Evolutionary conservation across 805 yeast species (phyloP).

Genomic region (Candida stauntonica): DNA sequence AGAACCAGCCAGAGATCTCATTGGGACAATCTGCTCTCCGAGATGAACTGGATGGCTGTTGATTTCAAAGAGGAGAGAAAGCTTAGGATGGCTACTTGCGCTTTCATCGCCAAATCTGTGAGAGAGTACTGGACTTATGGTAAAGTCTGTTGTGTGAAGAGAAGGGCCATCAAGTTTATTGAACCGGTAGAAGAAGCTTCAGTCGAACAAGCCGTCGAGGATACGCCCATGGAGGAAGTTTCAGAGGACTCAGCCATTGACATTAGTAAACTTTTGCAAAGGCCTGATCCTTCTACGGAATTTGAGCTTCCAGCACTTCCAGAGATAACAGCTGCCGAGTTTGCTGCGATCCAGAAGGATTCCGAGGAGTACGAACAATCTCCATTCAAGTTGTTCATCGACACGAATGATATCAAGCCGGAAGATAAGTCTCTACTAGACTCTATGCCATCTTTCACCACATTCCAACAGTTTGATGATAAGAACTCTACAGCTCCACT

Average conservation of each 20-base stretch:
- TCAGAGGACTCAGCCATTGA: constrained; percentile 30
- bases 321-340: constrained; percentile 24
- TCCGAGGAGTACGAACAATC: constrained; percentile 10
- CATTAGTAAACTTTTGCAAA: constrained; percentile 30
- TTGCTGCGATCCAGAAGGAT: constrained; percentile 25
- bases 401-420: constrained; percentile 29
- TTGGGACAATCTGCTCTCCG: constrained; percentile 71
- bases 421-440: constrained; percentile 33
- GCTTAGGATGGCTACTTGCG: constrained; percentile 66
- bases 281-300: constrained; percentile 33
- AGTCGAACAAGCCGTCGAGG: too few species aligned
- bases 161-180: constrained; percentile 38
- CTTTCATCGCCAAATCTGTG: constrained; percentile 65
- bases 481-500: constrained; percentile 30
- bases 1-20: constrained; percentile 42
- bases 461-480: constrained; percentile 28
- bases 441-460: constrained; percentile 30
- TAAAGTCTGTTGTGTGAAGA: constrained; percentile 57
- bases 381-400: constrained; percentile 32
- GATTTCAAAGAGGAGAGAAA: constrained; percentile 72
- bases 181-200: too few species aligned
- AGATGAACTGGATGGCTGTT: constrained; percentile 78
- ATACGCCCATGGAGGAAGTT: too few species aligned
- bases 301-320: neutral
- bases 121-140: constrained; percentile 78